These are phyloP conservation scores for rapeseed (Brassica napus) DNA, from an alignment of 345 rosid species.

Conservation along the genomic window DNA sequence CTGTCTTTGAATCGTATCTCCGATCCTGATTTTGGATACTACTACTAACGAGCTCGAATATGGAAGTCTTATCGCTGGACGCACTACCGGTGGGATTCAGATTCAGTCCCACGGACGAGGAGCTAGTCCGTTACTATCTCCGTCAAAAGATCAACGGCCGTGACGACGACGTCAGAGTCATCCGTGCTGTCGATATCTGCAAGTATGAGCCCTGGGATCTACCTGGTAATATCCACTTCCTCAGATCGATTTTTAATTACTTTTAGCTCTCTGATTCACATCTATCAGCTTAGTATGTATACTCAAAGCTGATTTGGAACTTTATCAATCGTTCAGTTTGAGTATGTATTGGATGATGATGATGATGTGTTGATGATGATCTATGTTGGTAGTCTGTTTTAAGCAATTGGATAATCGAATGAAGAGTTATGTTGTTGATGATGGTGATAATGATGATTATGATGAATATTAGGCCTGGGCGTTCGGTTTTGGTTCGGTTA, in stretches of 20 bases:
- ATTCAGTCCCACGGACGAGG: constrained; percentile 88
- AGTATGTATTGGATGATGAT: not conserved
- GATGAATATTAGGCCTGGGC: too few species aligned
- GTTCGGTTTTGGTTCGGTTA: too few species aligned
- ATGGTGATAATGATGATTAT: too few species aligned
- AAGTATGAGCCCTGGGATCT: constrained; percentile 96
- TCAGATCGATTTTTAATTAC: not conserved
- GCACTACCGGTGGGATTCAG: constrained; percentile 85
- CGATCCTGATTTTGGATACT: not conserved
- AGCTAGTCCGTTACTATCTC: constrained; percentile 67
- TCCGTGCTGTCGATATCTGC: constrained; percentile 83
- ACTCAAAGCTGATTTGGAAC: not conserved
- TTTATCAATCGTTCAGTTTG: not conserved
- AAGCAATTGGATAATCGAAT: too few species aligned
- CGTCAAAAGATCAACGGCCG: constrained; percentile 74
- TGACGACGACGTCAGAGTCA: constrained; percentile 53
- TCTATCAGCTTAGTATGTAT: not conserved
- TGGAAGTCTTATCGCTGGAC: constrained; percentile 54
- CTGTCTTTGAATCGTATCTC: not conserved
- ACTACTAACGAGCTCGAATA: constrained; percentile 4
- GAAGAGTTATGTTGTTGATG: too few species aligned
- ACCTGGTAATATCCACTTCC: constrained; percentile 52
- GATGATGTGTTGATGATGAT: too few species aligned
- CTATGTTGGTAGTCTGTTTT: too few species aligned
- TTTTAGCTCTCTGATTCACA: not conserved